Evolutionary conservation across 1,139 yeast genomes (phyloP).

Genomic region (Kodamaea anthophila): DNA sequence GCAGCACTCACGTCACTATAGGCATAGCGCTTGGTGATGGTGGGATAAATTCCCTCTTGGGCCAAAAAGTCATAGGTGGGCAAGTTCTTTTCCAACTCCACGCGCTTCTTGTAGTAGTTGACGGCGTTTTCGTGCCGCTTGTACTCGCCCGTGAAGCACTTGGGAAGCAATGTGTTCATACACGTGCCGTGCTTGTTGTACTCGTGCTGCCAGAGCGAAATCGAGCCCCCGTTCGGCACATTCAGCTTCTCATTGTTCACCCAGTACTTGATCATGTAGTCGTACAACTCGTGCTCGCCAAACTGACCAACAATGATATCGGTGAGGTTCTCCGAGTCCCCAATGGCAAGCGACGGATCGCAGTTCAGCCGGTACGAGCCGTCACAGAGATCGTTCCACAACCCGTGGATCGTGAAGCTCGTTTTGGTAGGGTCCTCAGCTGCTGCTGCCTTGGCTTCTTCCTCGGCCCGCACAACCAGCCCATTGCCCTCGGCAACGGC

Average conservation of each 20-base stretch:
- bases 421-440: constrained; percentile 11
- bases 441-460: constrained; percentile 9
- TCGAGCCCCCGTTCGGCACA: constrained; percentile 22
- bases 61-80: constrained; percentile 32
- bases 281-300: constrained; percentile 22
- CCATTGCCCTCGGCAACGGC: constrained; percentile 8
- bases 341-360: constrained; percentile 24
- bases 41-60: constrained; percentile 30
- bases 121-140: constrained; percentile 27
- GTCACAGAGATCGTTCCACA: constrained; percentile 37
- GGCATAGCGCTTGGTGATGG: constrained; percentile 23
- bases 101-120: constrained; percentile 28
- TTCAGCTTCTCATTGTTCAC: constrained; percentile 29
- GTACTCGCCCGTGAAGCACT: constrained; percentile 30
- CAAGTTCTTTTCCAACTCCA: constrained; percentile 29
- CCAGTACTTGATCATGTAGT: constrained; percentile 32
- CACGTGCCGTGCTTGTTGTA: constrained; percentile 44
- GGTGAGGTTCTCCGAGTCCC: constrained; percentile 23
- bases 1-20: constrained; percentile 28
- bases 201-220: constrained; percentile 37
- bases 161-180: constrained; percentile 34
- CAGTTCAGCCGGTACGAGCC: constrained; percentile 31
- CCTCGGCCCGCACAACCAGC: constrained; percentile 8
- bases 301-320: constrained; percentile 26
- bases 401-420: constrained; percentile 37